Base-by-base conservation (phyloP, 1,284 basidiomycete species). In the Ganoderma sp. region DNA sequence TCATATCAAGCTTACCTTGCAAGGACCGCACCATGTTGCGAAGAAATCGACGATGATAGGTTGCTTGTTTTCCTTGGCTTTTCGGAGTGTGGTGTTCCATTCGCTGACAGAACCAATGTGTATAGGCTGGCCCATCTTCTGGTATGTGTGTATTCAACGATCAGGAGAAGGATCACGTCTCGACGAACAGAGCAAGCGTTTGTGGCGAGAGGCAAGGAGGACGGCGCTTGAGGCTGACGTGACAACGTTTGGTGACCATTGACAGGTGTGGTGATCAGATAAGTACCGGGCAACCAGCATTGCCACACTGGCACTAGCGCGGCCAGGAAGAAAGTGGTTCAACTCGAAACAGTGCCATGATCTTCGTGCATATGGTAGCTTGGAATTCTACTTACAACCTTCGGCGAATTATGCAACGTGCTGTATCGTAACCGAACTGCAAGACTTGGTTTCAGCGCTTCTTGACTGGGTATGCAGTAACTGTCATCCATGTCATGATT, bases 1-100 rank as follows among this genome's bases (percentile, higher is more conserved):
- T 78, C 74, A 45, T 78, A 34, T 9, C 0, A 56, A 5, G 32
- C 37, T 32, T 25, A 65, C 67, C 54, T 65, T 65, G 52, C 67
- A 68, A 5, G 63, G 63, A 15, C 60, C 67, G 25, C 67, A 68
- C 67, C 63, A 65, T 22, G 67, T 68, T 34, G 67, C 63, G 60
- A 68, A 68, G 45, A 68, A 68, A 43, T 68, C 67, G 37, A 68
- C 67, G 39, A 68, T 42, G 52, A 68, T 65, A 9, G 67, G 63
- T 37, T 62, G 59, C 9, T 43, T 54, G 28, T 63, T 58, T 34
- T 68, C 63, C 54, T 65, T 68, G 10, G 67, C 63, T 15, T 60
- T 52, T 10, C 67, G 63, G n/a, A 68, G 67, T 4, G 63, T 62
- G 58, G 60, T 52, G 28, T 68, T 68, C 67, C 67, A 68, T 12